Evolutionary conservation across 495 filamentous ascomycete genomes (phyloP).

Genomic region (Penicillium taxi): DNA sequence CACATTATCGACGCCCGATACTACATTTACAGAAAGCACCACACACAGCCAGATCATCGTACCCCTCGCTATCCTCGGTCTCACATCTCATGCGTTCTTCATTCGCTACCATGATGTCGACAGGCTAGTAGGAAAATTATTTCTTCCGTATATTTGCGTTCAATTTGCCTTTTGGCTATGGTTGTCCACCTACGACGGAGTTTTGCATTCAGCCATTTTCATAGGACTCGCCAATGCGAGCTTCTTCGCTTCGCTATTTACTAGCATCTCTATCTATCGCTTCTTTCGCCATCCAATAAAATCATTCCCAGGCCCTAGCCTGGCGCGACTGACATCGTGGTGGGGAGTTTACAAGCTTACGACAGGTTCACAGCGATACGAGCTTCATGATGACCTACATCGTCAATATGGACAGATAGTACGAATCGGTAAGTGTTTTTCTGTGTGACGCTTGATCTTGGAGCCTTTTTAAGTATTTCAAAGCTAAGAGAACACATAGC

Average conservation of each 20-base stretch:
- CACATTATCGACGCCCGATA: no score
- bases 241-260: constrained; percentile 1
- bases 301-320: neutral
- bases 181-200: neutral
- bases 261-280: constrained; percentile 3
- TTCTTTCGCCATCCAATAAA: constrained; percentile 1
- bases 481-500: no score
- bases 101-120: constrained; percentile 1
- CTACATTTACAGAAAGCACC: neutral
- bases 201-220: neutral
- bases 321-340: constrained; percentile 4
- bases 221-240: neutral
- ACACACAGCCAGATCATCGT: neutral
- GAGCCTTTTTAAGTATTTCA: neutral
- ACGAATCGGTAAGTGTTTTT: constrained; percentile 1
- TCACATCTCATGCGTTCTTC: constrained; percentile 3
- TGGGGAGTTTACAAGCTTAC: constrained; percentile 2
- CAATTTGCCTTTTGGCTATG: neutral
- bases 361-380: neutral
- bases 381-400: constrained; percentile 3
- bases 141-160: neutral
- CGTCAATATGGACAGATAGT: constrained; percentile 3
- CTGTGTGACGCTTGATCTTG: neutral
- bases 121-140: neutral
- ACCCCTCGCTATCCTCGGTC: constrained; percentile 1